Conservation (phyloP, 1,139 yeast species). For the Schizosaccharomyces versatilis region DNA sequence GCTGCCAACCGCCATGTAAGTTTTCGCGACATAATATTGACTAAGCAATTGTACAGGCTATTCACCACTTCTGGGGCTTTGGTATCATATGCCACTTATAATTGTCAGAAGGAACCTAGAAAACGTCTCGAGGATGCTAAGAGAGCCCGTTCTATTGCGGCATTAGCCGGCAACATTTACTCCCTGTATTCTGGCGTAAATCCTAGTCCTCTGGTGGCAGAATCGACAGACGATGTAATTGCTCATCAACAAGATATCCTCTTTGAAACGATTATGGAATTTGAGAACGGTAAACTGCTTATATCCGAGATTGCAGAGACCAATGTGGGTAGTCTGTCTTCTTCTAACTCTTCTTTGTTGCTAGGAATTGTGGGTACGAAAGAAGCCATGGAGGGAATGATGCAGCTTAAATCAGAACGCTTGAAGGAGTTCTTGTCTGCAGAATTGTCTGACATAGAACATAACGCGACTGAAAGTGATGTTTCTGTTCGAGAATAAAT, state of each 20-base stretch:
- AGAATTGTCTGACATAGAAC: background rate
- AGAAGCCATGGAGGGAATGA: slow-evolving; percentile 2
- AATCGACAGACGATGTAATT: slow-evolving; percentile 1
- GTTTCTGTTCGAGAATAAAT: too few relatives aligned
- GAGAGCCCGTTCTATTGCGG: background rate
- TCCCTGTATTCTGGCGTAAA: background rate
- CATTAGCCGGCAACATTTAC: slow-evolving; percentile 1
- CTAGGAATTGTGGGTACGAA: background rate
- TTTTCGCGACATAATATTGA: background rate
- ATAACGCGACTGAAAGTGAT: too few relatives aligned
- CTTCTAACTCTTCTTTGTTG: background rate
- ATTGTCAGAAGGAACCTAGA: background rate
- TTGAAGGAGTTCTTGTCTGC: background rate
- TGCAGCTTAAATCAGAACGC: background rate
- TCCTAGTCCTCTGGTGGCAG: slow-evolving; percentile 1
- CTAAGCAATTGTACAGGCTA: background rate
- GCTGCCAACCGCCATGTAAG: background rate
- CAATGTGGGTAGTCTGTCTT: too few relatives aligned
- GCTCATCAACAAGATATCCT: slow-evolving; percentile 1
- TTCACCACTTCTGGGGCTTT: background rate
- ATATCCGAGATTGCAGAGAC: background rate
- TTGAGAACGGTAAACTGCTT: background rate
- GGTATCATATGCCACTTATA: background rate
- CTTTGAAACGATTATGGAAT: background rate
- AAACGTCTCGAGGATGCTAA: background rate